Percentiles rank a stretch among this genome's conserved stretches.
Conservation (phyloP, 345 rosid species). For the Populus simonii region DNA sequence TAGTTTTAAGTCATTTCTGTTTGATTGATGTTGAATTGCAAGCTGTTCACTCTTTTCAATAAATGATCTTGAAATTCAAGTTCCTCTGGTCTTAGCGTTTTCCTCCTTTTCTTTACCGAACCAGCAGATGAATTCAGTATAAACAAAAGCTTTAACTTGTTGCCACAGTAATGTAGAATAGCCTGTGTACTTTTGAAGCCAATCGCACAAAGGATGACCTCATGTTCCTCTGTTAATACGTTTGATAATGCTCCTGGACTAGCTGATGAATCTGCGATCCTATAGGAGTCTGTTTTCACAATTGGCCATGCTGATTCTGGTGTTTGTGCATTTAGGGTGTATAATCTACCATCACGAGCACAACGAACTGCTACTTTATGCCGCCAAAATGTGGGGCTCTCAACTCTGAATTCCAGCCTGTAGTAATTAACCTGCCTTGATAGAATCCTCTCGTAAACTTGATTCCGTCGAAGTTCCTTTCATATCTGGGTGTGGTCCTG, state of each 20-base stretch:
- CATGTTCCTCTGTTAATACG: neutral
- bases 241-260: neutral
- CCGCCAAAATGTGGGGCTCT: constrained; percentile 58
- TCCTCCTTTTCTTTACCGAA: neutral
- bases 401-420: constrained; percentile 70
- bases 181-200: neutral
- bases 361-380: constrained; percentile 80
- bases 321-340: constrained; percentile 63
- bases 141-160: neutral
- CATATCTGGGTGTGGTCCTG: constrained; percentile 46
- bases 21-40: neutral
- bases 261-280: constrained; percentile 47
- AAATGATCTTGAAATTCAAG: neutral
- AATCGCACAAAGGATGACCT: neutral
- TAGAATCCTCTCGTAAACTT: constrained; percentile 48
- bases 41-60: neutral
- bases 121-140: neutral
- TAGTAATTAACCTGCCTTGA: constrained; percentile 52
- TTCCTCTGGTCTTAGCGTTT: neutral
- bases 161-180: neutral
- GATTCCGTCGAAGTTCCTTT: constrained; percentile 59
- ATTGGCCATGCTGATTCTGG: constrained; percentile 72
- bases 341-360: constrained; percentile 48
- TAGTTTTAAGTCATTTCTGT: neutral
- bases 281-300: constrained; percentile 42